Conservation (phyloP, 306 rosid genomes). For the Prunus davidiana region DNA sequence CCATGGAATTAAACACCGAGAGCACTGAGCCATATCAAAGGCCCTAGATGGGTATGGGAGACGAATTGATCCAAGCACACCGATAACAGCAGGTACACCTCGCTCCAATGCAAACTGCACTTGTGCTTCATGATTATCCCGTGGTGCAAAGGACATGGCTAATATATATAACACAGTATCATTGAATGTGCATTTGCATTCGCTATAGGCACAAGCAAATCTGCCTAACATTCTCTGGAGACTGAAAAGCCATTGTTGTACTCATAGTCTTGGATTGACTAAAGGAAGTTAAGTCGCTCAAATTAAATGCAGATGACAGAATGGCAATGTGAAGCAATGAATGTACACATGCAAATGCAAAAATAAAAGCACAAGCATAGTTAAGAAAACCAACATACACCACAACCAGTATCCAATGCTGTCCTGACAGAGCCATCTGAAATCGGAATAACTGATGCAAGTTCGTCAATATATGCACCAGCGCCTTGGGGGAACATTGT, state of each 20-base stretch:
- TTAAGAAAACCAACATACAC: constrained; percentile 48
- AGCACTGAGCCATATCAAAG: constrained; percentile 98
- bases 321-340: background rate
- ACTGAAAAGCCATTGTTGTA: background rate
- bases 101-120: constrained; percentile 95
- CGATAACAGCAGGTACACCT: constrained; percentile 92
- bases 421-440: constrained; percentile 85
- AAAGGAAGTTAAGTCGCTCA: background rate
- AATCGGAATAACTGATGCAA: constrained; percentile 81
- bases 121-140: constrained; percentile 98
- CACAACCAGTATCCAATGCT: constrained; percentile 95
- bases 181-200: background rate
- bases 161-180: constrained; percentile 20
- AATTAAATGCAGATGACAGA: background rate
- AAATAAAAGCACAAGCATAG: constrained; percentile 2
- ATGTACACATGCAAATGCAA: background rate
- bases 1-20: constrained; percentile 96
- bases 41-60: constrained; percentile 95
- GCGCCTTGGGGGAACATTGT: constrained; percentile 97
- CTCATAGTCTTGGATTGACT: background rate
- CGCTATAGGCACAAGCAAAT: background rate
- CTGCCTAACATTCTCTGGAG: background rate
- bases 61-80: constrained; percentile 82
- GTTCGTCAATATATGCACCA: constrained; percentile 85
- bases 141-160: constrained; percentile 93